Percentiles rank a stretch among this genome's conserved stretches.
Conservation (phyloP, 1,139 yeast genomes). For the Meyerozyma smithsonii region DNA sequence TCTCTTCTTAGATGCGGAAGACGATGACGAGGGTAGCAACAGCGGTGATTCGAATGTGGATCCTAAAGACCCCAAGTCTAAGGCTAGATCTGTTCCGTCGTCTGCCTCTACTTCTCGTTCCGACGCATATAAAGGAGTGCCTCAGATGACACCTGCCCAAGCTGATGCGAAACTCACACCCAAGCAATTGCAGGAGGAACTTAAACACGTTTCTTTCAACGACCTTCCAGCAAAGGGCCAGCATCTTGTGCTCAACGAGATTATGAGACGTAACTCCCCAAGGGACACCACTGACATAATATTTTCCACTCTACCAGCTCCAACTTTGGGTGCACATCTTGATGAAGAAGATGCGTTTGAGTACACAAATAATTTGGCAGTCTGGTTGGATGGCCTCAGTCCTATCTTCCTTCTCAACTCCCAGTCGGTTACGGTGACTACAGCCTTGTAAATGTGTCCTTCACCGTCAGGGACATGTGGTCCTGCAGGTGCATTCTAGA, state of each 20-base stretch:
- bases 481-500: too few relatives aligned
- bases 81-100: constrained; percentile 11
- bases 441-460: constrained; percentile 50
- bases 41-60: neutral
- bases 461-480: too few relatives aligned
- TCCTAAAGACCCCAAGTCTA: neutral
- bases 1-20: constrained; percentile 29
- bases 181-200: constrained; percentile 36
- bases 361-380: constrained; percentile 68
- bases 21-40: constrained; percentile 14
- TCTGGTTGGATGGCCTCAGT: constrained; percentile 79
- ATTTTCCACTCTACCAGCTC: constrained; percentile 87
- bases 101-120: constrained; percentile 8
- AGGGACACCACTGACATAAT: constrained; percentile 59
- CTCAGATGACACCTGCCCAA: constrained; percentile 5
- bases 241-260: constrained; percentile 79
- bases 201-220: constrained; percentile 55
- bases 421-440: constrained; percentile 92
- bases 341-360: constrained; percentile 65
- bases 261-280: constrained; percentile 64
- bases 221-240: constrained; percentile 90
- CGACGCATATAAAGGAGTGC: constrained; percentile 8
- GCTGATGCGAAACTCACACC: constrained; percentile 20
- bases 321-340: constrained; percentile 74
- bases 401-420: constrained; percentile 81